phyloP scores from a whole-genome alignment of 169 alveolate species.

The Plasmodium gonderi region DNA sequence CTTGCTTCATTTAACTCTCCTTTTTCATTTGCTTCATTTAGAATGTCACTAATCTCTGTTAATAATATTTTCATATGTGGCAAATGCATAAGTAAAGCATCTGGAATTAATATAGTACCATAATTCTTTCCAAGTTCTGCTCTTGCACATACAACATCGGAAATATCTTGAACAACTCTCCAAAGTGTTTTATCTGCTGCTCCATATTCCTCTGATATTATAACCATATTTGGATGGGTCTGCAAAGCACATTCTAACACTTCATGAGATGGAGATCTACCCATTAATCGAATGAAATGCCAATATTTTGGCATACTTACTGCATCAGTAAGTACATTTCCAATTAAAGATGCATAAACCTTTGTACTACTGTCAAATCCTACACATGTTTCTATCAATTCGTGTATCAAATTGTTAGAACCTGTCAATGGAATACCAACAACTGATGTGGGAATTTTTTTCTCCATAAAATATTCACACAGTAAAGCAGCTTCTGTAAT shows the following conservation, averaged over 20 bases:
- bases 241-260: slow-evolving; percentile 96
- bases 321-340: slow-evolving; percentile 98
- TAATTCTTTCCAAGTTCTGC: slow-evolving; percentile 94
- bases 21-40: slow-evolving; percentile 82
- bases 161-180: slow-evolving; percentile 95
- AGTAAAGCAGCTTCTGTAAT: slow-evolving; percentile 94
- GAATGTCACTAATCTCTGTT: slow-evolving; percentile 90
- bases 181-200: slow-evolving; percentile 94
- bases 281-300: slow-evolving; percentile 98
- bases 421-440: slow-evolving; percentile 97
- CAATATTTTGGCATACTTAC: slow-evolving; percentile 98
- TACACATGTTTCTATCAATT: slow-evolving; percentile 93
- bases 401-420: slow-evolving; percentile 93
- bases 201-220: slow-evolving; percentile 96
- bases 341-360: slow-evolving; percentile 96
- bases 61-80: slow-evolving; percentile 94
- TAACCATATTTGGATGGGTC: slow-evolving; percentile 97
- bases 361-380: slow-evolving; percentile 98
- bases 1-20: slow-evolving; percentile 75
- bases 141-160: slow-evolving; percentile 95
- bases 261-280: slow-evolving; percentile 96
- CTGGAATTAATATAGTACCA: slow-evolving; percentile 98
- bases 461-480: slow-evolving; percentile 91
- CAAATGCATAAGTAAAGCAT: slow-evolving; percentile 95
- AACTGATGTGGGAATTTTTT: slow-evolving; percentile 90